Base-by-base conservation (phyloP, 2,329 filamentous ascomycete species). In the Diplodia corticola region DNA sequence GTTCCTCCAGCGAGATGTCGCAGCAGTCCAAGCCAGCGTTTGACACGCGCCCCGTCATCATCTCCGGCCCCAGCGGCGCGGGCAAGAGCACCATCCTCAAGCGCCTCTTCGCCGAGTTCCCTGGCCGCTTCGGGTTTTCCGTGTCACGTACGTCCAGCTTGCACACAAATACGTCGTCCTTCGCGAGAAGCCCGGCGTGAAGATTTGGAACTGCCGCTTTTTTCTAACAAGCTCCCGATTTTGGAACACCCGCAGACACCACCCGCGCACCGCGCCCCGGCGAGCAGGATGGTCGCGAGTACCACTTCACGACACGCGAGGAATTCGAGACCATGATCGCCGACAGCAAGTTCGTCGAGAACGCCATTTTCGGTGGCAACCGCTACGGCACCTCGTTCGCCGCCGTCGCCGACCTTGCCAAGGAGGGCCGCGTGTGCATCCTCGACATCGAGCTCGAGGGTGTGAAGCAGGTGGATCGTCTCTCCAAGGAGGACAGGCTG, bases 381-480 rank as follows among this genome's bases (percentile, higher is more conserved):
- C 82, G 87, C 74, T 97, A 97, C 80, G 93, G 93, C 66, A 97
- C 93, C 5, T 91, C 88, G 76, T 88, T 92, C 74, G 83, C 85
- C 78, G 92, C 92, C 30, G 92, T 97, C 69, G 85, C 89, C 77
- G 87, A 91, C 73, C 88, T 93, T 76, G 85, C 85, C 2, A 85
- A 86, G 68, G 87, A 89, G 80, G 89, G 88, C 20, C 85, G 84
- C 73, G 87, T 93, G 49, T 94, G 93, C 68, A 88, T 97, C 55
- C 82, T 97, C 71, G 94, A 98, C 77, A 98, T 97, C 75, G 94
- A 97, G 84, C 97, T 97, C 92, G 93, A 97, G 85, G 93, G 93
- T 68, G 93, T 97, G 67, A 97, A 97, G 82, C 93, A 97, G 80
- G 91, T 97, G 74, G 57, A 61, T n/a, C 57, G 57, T 4, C 57